Evolutionary conservation across 2,329 filamentous ascomycete genomes (phyloP).

Genomic region (Trichoderma atroviride): DNA sequence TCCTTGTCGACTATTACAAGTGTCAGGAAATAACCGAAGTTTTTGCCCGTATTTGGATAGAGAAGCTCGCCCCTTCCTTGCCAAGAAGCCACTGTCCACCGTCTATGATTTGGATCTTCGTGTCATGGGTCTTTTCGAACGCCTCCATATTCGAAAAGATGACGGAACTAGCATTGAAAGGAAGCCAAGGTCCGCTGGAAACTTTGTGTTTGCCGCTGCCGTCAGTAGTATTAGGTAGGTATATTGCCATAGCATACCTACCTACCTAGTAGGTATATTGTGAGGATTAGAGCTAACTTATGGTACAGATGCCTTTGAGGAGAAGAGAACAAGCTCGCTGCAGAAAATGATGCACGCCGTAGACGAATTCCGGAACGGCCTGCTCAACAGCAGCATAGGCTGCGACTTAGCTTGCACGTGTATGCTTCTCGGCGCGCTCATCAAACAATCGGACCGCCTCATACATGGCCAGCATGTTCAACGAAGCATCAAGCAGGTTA

Average conservation of each 20-base stretch:
- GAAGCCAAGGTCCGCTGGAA: background rate
- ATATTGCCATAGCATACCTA: no score
- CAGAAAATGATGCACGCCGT: no score
- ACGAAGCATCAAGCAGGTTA: background rate
- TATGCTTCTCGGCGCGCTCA: background rate
- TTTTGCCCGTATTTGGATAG: constrained; percentile 33
- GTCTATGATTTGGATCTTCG: background rate
- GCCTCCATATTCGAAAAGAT: background rate
- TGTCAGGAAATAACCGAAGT: constrained; percentile 47
- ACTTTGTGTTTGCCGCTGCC: background rate
- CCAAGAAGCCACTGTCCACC: background rate
- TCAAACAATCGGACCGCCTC: background rate
- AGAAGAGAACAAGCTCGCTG: background rate
- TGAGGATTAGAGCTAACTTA: background rate
- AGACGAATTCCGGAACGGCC: background rate
- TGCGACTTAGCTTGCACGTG: background rate
- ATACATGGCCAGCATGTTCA: background rate
- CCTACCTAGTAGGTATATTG: no score
- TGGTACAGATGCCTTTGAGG: background rate
- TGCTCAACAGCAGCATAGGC: background rate
- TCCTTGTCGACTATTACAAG: constrained; percentile 48
- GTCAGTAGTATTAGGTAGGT: no score
- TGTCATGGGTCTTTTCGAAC: constrained; percentile 5
- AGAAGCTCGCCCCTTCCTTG: fast-evolving
- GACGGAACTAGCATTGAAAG: background rate